Evolutionary conservation across 768 basidiomycete species (phyloP).

Genomic region (Tricholoma hemisulphureum): DNA sequence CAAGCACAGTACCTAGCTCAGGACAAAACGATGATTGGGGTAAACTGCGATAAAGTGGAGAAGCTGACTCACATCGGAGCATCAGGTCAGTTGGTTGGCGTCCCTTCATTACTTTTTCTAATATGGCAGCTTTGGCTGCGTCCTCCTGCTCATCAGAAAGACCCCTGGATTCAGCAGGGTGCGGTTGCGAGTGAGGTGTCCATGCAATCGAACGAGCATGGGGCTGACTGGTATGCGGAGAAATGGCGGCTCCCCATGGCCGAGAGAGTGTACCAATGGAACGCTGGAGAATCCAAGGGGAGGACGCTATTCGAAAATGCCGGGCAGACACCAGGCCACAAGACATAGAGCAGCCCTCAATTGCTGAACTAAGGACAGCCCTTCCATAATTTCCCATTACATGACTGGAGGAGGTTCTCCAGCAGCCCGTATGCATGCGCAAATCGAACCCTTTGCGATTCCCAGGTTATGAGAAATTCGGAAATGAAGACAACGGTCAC

Average conservation of each 20-base stretch:
- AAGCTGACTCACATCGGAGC: conserved; percentile 73
- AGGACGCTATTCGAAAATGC: background rate
- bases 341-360: background rate
- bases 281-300: background rate
- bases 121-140: conserved; percentile 64
- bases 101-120: conserved; percentile 85
- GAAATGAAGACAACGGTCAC: conserved; percentile 4
- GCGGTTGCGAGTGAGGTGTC: conserved; percentile 31
- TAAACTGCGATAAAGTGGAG: conserved; percentile 8
- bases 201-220: conserved; percentile 30
- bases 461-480: conserved; percentile 10
- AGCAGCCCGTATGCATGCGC: conserved; percentile 46
- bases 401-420: conserved; percentile 34
- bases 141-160: conserved; percentile 59
- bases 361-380: background rate
- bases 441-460: conserved; percentile 18
- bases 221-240: conserved; percentile 1
- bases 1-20: conserved; percentile 75
- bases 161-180: conserved; percentile 28
- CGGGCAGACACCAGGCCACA: background rate
- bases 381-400: conserved; percentile 33
- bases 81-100: conserved; percentile 87
- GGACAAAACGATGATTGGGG: conserved; percentile 12
- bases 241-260: background rate
- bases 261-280: background rate